A percentile compares a stretch with the other conserved stretches of the same genome.
Evolutionary conservation across 1,139 yeast species (phyloP).

Genomic region (Suzukiozyma palmioleophila): DNA sequence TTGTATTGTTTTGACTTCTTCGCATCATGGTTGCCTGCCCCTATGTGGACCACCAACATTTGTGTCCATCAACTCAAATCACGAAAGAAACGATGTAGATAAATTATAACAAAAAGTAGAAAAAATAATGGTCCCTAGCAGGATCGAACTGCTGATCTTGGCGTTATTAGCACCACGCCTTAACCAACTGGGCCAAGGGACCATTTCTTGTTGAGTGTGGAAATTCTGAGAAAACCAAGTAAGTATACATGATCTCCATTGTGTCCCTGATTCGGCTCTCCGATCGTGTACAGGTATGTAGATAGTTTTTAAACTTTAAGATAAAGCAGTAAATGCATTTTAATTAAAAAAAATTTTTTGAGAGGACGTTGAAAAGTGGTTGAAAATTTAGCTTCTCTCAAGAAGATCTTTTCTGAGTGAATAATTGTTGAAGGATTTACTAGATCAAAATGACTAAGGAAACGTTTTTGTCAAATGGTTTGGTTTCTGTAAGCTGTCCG

Average conservation of each 20-base stretch:
- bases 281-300: too few species aligned
- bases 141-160: conserved; percentile 85
- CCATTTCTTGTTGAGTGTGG: conserved; percentile 9
- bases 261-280: too few species aligned
- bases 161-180: conserved; percentile 90
- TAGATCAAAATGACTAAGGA: too few species aligned
- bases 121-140: conserved; percentile 64
- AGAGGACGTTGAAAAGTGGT: too few species aligned
- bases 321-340: too few species aligned
- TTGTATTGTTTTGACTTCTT: conserved; percentile 16
- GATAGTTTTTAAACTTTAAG: too few species aligned
- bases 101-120: background rate
- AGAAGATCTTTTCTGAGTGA: too few species aligned
- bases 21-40: conserved; percentile 35
- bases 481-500: too few species aligned
- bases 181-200: conserved; percentile 28
- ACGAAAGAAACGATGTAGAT: background rate
- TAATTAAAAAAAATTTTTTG: too few species aligned
- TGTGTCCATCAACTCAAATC: background rate
- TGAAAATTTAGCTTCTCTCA: too few species aligned
- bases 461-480: too few species aligned
- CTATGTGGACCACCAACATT: conserved; percentile 29
- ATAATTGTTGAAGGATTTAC: too few species aligned
- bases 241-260: background rate
- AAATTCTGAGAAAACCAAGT: background rate